Conservation (phyloP, 805 yeast species). For the Wickerhamomyces queroliae region DNA sequence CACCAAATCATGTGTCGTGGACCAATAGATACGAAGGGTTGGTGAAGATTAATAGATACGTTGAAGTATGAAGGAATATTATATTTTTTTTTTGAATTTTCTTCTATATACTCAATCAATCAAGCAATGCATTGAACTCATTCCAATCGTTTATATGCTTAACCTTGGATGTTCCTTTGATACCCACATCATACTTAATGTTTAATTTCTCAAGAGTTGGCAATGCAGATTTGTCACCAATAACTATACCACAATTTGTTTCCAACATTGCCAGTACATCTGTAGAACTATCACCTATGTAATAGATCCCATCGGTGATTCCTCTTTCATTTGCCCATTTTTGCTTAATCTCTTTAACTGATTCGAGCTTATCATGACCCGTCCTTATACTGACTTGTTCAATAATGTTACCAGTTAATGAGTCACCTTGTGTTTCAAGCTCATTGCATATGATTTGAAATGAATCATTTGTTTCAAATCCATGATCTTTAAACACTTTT, state of each 20-base stretch:
- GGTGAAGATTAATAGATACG: slow-evolving; percentile 47
- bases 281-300: slow-evolving; percentile 60
- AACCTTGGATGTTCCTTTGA: slow-evolving; percentile 10
- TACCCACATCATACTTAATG: slow-evolving; percentile 11
- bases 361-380: slow-evolving; percentile 43
- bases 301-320: slow-evolving; percentile 25
- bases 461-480: slow-evolving; percentile 13
- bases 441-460: slow-evolving; percentile 44
- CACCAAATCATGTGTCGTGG: slow-evolving; percentile 61
- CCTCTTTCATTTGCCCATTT: slow-evolving; percentile 13
- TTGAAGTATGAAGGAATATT: slow-evolving; percentile 30
- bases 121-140: slow-evolving; percentile 11
- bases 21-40: slow-evolving; percentile 66
- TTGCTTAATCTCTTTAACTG: slow-evolving; percentile 15
- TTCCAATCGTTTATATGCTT: slow-evolving; percentile 18
- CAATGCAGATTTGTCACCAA: slow-evolving; percentile 33
- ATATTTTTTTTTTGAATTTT: background rate
- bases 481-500: slow-evolving; percentile 20
- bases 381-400: slow-evolving; percentile 35
- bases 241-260: slow-evolving; percentile 41
- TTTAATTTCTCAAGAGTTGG: slow-evolving; percentile 20
- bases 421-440: slow-evolving; percentile 29
- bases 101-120: background rate
- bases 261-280: slow-evolving; percentile 47
- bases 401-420: slow-evolving; percentile 21